Percentiles rank a stretch among this genome's conserved stretches.
Evolutionary conservation across 768 basidiomycete species (phyloP).

Genomic region (Xerocomellus dryophilus): DNA sequence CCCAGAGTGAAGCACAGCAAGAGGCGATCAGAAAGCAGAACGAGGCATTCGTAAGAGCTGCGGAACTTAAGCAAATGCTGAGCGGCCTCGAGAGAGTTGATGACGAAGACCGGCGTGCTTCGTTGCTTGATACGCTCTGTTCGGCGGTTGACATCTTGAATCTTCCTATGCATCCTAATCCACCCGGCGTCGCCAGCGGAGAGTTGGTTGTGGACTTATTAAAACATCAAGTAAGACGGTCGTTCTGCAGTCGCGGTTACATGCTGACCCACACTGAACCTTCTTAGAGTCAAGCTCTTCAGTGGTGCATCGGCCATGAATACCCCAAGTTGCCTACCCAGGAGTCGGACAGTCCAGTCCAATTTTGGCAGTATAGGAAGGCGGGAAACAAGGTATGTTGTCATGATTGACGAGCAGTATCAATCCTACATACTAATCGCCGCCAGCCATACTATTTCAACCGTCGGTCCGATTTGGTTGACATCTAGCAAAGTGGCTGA

Average conservation of each 20-base stretch:
- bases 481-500: constrained; percentile 1
- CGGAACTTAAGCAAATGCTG: constrained; percentile 65
- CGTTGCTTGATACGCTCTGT: constrained; percentile 68
- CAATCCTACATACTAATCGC: not conserved
- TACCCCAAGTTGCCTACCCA: constrained; percentile 70
- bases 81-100: constrained; percentile 70
- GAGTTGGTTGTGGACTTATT: constrained; percentile 70
- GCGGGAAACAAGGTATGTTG: constrained; percentile 48
- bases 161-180: constrained; percentile 66
- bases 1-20: constrained; percentile 36
- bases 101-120: constrained; percentile 68
- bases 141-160: constrained; percentile 66
- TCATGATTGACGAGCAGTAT: not conserved
- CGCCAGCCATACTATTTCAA: constrained; percentile 66
- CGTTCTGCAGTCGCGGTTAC: not conserved
- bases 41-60: constrained; percentile 57
- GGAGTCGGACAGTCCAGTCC: constrained; percentile 70
- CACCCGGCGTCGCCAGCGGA: constrained; percentile 67
- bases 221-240: constrained; percentile 66
- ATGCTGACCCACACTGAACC: not conserved
- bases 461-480: constrained; percentile 36
- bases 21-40: constrained; percentile 29
- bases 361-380: constrained; percentile 82
- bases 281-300: constrained; percentile 70
- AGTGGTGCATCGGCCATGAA: constrained; percentile 83